Conservation (phyloP, 305 asterid genomes). For the Stenogyne calaminthoides region DNA sequence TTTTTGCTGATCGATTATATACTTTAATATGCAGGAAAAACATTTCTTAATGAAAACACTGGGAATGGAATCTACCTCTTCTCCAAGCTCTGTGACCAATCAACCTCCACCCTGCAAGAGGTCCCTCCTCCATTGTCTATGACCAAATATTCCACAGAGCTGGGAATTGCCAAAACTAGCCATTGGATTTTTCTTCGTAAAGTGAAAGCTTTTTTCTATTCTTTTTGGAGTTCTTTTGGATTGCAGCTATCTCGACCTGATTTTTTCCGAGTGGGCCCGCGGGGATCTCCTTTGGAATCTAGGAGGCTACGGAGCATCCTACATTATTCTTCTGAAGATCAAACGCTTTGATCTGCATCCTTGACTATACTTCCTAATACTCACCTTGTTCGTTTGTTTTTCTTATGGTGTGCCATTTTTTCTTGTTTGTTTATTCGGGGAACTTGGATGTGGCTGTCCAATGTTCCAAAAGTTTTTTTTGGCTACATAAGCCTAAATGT, state of each 20-base stretch:
- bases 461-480: conserved; percentile 52
- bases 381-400: conserved; percentile 58
- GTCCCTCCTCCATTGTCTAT: conserved; percentile 95
- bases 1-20: conserved; percentile 10
- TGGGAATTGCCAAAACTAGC: conserved; percentile 43
- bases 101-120: conserved; percentile 96
- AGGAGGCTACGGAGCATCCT: conserved; percentile 77
- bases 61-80: conserved; percentile 76
- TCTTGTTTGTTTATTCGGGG: conserved; percentile 55
- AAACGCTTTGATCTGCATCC: conserved; percentile 55
- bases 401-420: conserved; percentile 60
- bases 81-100: conserved; percentile 48
- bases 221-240: conserved; percentile 54
- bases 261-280: conserved; percentile 70
- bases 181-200: conserved; percentile 36
- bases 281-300: conserved; percentile 69
- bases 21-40: conserved; percentile 75
- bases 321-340: conserved; percentile 45
- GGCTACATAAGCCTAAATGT: conserved; percentile 84
- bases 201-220: conserved; percentile 42
- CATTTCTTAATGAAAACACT: conserved; percentile 91
- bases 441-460: conserved; percentile 66
- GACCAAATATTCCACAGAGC: conserved; percentile 43
- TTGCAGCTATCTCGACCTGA: conserved; percentile 74
- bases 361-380: conserved; percentile 48